Conservation (phyloP, 106 monocot species). For the Vanilla planifolia region DNA sequence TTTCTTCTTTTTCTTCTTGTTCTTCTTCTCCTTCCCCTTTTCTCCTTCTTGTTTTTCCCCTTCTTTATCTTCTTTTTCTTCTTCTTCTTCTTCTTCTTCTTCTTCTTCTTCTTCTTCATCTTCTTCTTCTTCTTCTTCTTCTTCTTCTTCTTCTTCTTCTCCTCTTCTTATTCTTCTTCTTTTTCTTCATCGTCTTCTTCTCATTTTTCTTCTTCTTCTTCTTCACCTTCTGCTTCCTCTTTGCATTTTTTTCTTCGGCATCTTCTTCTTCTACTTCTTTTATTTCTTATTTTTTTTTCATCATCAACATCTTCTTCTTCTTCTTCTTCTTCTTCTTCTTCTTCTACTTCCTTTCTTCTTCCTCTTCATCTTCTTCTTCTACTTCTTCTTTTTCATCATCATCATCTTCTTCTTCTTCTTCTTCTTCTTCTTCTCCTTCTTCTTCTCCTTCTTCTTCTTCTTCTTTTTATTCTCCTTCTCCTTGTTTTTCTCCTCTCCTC, state of each 20-base stretch:
- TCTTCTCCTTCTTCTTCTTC: not conserved
- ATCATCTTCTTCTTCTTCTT: not conserved
- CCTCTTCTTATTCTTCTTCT: too few relatives aligned
- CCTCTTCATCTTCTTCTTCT: not conserved
- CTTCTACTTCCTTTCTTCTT: too few relatives aligned
- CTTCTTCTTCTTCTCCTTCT: not conserved
- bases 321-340: not conserved
- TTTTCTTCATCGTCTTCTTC: too few relatives aligned
- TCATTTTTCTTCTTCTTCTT: too few relatives aligned
- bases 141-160: too few relatives aligned
- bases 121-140: not conserved
- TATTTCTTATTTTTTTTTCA: too few relatives aligned
- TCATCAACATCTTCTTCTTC: not conserved
- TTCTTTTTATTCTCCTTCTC: too few relatives aligned
- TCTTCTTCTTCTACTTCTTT: too few relatives aligned
- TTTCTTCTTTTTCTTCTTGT: not conserved
- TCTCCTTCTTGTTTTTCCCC: too few relatives aligned
- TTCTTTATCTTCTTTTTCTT: not conserved
- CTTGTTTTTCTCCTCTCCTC: too few relatives aligned
- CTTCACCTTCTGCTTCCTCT: too few relatives aligned
- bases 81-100: not conserved
- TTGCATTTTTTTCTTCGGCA: too few relatives aligned
- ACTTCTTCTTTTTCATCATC: not conserved
- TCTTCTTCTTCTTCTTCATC: not conserved
- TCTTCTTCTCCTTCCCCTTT: not conserved